Percentiles rank a stretch among this genome's conserved stretches.
phyloP scores from a whole-genome alignment of 129 eudicot species.

The Ambrosia trifida region DNA sequence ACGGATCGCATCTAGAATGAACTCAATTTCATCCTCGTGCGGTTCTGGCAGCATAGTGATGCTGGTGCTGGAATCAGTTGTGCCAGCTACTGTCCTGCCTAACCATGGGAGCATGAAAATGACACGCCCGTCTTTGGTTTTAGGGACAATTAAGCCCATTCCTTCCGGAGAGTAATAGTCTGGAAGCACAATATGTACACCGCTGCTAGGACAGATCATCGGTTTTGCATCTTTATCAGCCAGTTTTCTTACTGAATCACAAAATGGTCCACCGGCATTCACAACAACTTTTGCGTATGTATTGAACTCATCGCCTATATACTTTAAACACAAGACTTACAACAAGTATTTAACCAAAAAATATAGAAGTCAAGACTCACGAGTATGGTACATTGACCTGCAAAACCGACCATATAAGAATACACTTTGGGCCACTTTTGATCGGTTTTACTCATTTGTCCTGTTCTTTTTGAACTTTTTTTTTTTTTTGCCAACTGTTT shows the following conservation, averaged over 20 bases:
- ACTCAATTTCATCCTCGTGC: slow-evolving; percentile 81
- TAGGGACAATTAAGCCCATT: slow-evolving; percentile 92
- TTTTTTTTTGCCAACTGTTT: background rate
- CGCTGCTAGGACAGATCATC: slow-evolving; percentile 90
- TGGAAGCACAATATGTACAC: slow-evolving; percentile 84
- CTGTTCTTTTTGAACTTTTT: background rate
- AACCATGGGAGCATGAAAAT: slow-evolving; percentile 97
- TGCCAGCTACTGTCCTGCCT: slow-evolving; percentile 91
- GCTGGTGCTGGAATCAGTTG: slow-evolving; percentile 75
- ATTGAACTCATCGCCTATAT: slow-evolving; percentile 67
- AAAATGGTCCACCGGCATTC: slow-evolving; percentile 88
- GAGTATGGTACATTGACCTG: too few species aligned
- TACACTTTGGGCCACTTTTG: background rate
- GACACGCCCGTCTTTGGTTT: slow-evolving; percentile 92
- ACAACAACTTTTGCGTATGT: slow-evolving; percentile 87
- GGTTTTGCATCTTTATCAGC: slow-evolving; percentile 64
- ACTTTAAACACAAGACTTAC: slow-evolving; percentile 28
- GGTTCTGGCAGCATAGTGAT: slow-evolving; percentile 92
- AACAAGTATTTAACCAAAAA: background rate
- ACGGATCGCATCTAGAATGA: slow-evolving; percentile 75
- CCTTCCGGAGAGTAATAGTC: slow-evolving; percentile 94
- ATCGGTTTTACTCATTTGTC: background rate
- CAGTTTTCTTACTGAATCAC: slow-evolving; percentile 70
- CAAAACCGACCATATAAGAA: too few species aligned
- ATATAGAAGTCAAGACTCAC: too few species aligned